These are phyloP conservation scores for Isabelozyma rhagii DNA, from an alignment of 805 yeast genomes.

Conservation along the genomic window DNA sequence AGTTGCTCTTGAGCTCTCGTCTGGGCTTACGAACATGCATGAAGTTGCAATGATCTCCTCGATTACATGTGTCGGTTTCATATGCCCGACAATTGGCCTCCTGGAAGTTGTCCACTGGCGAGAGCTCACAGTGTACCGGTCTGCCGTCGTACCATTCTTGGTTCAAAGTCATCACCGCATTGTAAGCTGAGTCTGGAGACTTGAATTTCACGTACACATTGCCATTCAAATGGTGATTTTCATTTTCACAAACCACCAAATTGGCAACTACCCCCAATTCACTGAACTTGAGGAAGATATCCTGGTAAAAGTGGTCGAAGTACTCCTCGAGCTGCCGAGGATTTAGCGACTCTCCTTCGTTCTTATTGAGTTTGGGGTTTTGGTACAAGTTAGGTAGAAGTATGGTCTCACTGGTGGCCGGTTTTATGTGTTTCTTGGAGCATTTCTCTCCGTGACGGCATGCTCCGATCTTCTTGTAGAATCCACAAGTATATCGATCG, in stretches of 20 bases:
- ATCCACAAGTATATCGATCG: slow-evolving; percentile 37
- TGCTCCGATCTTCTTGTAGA: slow-evolving; percentile 82
- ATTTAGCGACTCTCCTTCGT: slow-evolving; percentile 25
- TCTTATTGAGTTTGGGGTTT: slow-evolving; percentile 49
- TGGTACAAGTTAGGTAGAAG: slow-evolving; percentile 63
- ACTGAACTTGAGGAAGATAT: slow-evolving; percentile 62
- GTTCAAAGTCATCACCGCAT: slow-evolving; percentile 61
- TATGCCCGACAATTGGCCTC: slow-evolving; percentile 78
- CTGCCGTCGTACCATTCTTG: slow-evolving; percentile 76
- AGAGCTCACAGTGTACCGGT: slow-evolving; percentile 77
- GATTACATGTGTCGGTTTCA: slow-evolving; percentile 59
- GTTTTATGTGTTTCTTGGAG: slow-evolving; percentile 67
- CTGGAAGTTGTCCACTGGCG: slow-evolving; percentile 67
- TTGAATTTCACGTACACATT: slow-evolving; percentile 73
- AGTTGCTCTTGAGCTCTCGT: slow-evolving; percentile 33
- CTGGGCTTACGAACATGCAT: slow-evolving; percentile 71
- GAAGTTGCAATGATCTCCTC: slow-evolving; percentile 84
- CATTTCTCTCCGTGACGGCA: slow-evolving; percentile 92
- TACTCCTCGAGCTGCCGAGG: slow-evolving; percentile 39
- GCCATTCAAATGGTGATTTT: slow-evolving; percentile 78
- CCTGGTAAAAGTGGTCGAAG: slow-evolving; percentile 66
- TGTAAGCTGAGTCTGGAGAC: slow-evolving; percentile 53
- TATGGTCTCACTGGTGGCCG: slow-evolving; percentile 62
- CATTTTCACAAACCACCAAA: slow-evolving; percentile 77
- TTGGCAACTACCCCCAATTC: slow-evolving; percentile 51